Conservation (phyloP, 306 rosid genomes). For the Lathyrus sativus region DNA sequence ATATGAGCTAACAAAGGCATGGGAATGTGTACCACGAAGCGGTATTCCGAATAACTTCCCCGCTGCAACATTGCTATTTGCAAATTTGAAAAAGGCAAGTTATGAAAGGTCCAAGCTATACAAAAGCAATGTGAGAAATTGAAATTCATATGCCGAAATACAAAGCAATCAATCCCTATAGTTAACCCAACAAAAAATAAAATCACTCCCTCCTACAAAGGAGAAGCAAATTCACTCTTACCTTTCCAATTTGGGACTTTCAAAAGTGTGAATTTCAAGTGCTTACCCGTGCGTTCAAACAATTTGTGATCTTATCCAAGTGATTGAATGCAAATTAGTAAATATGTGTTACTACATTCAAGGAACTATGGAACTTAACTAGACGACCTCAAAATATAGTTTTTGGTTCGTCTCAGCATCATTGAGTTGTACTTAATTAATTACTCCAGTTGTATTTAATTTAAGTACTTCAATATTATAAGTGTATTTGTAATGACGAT, state of each 20-base stretch:
- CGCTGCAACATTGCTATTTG: conserved; percentile 93
- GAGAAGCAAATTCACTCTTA: conserved; percentile 5
- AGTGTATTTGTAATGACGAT: no score
- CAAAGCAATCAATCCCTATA: not conserved
- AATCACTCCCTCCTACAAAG: no score
- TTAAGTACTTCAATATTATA: no score
- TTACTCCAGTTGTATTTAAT: no score
- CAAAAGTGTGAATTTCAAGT: conserved; percentile 5
- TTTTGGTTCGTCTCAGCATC: conserved; percentile 12
- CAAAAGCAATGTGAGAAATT: conserved; percentile 27
- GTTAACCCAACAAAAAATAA: no score
- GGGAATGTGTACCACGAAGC: conserved; percentile 98
- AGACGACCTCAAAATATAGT: conserved; percentile 21
- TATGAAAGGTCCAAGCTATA: conserved; percentile 31
- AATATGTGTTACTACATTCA: conserved; percentile 2
- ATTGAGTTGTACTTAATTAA: conserved; percentile 1
- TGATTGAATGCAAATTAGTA: conserved; percentile 1
- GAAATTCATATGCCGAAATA: not conserved
- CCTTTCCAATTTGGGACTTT: not conserved
- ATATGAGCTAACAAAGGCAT: conserved; percentile 98
- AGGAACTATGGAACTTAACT: conserved; percentile 15
- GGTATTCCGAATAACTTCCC: conserved; percentile 96
- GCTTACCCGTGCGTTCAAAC: conserved; percentile 16
- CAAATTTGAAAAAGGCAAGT: conserved; percentile 41
- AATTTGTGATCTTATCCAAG: conserved; percentile 10